phyloP scores from a whole-genome alignment of 2,329 filamentous ascomycete genomes.

The Decorospora gaudefroyi region DNA sequence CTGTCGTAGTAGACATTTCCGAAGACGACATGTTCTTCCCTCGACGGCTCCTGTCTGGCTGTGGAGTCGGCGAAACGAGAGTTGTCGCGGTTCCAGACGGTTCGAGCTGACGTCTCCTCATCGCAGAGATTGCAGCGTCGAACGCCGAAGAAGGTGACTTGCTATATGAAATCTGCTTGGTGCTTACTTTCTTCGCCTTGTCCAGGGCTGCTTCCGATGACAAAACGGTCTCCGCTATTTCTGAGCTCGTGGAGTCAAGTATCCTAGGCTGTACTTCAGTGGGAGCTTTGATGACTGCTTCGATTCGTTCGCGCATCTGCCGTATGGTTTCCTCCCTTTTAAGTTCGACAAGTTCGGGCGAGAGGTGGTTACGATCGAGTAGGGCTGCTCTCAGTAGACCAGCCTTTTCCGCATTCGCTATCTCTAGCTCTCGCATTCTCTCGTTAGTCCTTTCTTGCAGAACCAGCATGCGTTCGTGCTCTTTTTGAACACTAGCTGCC shows the following conservation, averaged over 20 bases:
- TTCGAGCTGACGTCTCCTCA: slow-evolving; percentile 26
- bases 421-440: slow-evolving; percentile 42
- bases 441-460: slow-evolving; percentile 44
- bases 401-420: slow-evolving; percentile 44
- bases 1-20: slow-evolving; percentile 29
- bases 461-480: slow-evolving; percentile 43
- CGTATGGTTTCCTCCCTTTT: slow-evolving; percentile 41
- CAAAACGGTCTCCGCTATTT: slow-evolving; percentile 44
- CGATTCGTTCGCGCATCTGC: slow-evolving; percentile 42
- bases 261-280: slow-evolving; percentile 39
- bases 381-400: slow-evolving; percentile 42
- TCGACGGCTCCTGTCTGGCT: slow-evolving; percentile 9
- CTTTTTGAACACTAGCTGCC: slow-evolving; percentile 37
- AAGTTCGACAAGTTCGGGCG: slow-evolving; percentile 40
- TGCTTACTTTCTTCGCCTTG: slow-evolving; percentile 47
- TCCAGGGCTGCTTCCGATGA: slow-evolving; percentile 44
- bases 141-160: slow-evolving; percentile 27
- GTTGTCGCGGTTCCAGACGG: slow-evolving; percentile 31
- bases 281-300: slow-evolving; percentile 38
- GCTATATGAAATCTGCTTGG: slow-evolving; percentile 30
- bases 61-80: slow-evolving; percentile 25
- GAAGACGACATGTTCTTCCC: slow-evolving; percentile 27
- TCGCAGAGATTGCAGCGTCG: slow-evolving; percentile 27
- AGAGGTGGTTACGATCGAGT: slow-evolving; percentile 41
- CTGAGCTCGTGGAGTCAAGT: slow-evolving; percentile 38